Evolutionary conservation across 345 rosid species (phyloP), one percentile per base, ranked within the genome.

Genomic region (Sisymbrium altissimum): DNA sequence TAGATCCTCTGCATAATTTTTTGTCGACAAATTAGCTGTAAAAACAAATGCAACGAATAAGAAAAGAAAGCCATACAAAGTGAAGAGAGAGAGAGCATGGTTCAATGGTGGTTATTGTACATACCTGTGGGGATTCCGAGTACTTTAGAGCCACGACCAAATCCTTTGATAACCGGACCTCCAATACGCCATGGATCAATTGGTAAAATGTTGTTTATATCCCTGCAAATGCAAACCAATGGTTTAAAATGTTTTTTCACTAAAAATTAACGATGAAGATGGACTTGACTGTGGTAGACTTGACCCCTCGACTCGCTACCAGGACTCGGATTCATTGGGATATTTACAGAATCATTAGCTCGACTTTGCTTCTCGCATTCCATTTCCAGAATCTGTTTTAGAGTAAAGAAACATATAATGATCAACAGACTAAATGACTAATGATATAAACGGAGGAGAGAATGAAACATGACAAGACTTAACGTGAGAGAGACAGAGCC

Each of bases 121-220:
- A 9, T 57, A 90, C 99, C 97, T 70, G 99, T 90, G 39, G 99
- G 97, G 80, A 95, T 90, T 53, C 98, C 98, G 7, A 95, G 99
- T 68, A 95, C 91, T 76, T 88, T 92, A 76, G 99, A 95, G 83
- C 99, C 96, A 50, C 99, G 92, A 43, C 97, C 94, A 76, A 81
- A 87, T 60, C 99, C 99, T 82, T 90, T 90, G 68, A 90, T 72
- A 69, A 95, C 97, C 29, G 90, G 90, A 72, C 99, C 97, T 40
- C 96, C 86, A 21, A 95, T 83, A 84, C 80, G 79, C 96, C 94
- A 90, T 27, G 94, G 92, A 71, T 90, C 91, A 36, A 83, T 70
- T 3, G 97, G 97, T 78, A 95, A 82, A 55, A 96, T 92, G 68
- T 83, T 82, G 68, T 92, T 91, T n/a, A n/a, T 60, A 95, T 52